These are phyloP conservation scores for Globisporangium megalacanthum DNA, from an alignment of 352 stramenopile genomes.

Conservation along the genomic window DNA sequence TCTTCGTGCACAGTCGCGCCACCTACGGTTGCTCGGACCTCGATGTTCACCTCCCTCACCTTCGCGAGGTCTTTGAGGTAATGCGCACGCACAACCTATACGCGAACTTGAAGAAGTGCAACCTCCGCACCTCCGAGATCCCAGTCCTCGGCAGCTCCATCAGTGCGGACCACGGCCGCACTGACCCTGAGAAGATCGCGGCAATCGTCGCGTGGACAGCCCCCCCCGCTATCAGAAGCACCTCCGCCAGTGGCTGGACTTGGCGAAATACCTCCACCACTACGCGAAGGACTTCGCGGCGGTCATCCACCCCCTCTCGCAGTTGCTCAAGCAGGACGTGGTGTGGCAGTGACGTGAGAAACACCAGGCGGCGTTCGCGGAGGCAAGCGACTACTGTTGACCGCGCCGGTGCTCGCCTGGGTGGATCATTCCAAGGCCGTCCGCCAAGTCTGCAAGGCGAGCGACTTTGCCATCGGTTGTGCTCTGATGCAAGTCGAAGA, in stretches of 20 bases:
- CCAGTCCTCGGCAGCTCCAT: not conserved
- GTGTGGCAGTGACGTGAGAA: slow-evolving; percentile 10
- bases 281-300: slow-evolving; percentile 15
- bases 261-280: slow-evolving; percentile 20
- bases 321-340: slow-evolving; percentile 16
- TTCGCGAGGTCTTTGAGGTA: not conserved
- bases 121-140: not conserved
- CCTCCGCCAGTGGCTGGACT: slow-evolving; percentile 12
- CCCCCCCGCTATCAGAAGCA: slow-evolving; percentile 6
- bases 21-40: too few species aligned
- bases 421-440: slow-evolving; percentile 10
- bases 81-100: slow-evolving; percentile 1
- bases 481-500: not conserved
- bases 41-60: not conserved
- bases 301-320: slow-evolving; percentile 8
- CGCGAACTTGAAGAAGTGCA: slow-evolving; percentile 1
- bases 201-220: slow-evolving; percentile 7
- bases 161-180: slow-evolving; percentile 2
- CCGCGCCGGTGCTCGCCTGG: slow-evolving; percentile 11
- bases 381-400: slow-evolving; percentile 7
- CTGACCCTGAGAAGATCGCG: slow-evolving; percentile 15
- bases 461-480: slow-evolving; percentile 20
- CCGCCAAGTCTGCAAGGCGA: slow-evolving; percentile 12
- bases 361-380: slow-evolving; percentile 14
- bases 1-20: slow-evolving; percentile 4